These are phyloP conservation scores for Ichthyophthirius multifiliis DNA, from an alignment of 169 alveolate species.

Conservation along the genomic window DNA sequence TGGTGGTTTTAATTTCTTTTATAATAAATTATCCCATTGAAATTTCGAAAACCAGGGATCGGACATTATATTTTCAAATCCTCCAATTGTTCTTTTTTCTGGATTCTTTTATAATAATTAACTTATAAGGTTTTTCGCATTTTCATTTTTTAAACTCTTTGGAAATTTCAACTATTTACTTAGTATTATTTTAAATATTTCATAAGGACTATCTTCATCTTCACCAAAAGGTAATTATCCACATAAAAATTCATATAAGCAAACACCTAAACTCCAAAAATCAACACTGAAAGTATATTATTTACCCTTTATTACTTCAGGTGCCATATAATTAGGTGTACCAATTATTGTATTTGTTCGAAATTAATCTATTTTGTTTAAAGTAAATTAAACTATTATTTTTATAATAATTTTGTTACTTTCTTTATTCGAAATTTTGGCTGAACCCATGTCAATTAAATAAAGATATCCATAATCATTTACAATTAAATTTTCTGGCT, in stretches of 20 bases:
- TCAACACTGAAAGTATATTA: slow-evolving; percentile 78
- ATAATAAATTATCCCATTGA: slow-evolving; percentile 40
- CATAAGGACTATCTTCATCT: slow-evolving; percentile 44
- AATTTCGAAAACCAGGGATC: slow-evolving; percentile 37
- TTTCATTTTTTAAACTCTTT: slow-evolving; percentile 18
- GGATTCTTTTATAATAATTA: slow-evolving; percentile 38
- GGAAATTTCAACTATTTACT: slow-evolving; percentile 36
- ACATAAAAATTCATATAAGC: slow-evolving; percentile 70
- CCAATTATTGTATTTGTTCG: slow-evolving; percentile 38
- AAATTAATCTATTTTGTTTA: too few species aligned
- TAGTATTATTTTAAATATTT: slow-evolving; percentile 32
- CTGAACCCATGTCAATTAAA: slow-evolving; percentile 96
- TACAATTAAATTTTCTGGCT: slow-evolving; percentile 24
- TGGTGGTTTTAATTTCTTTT: slow-evolving; percentile 2
- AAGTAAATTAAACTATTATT: background rate
- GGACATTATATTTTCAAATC: slow-evolving; percentile 12
- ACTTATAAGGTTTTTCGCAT: slow-evolving; percentile 1
- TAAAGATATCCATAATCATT: slow-evolving; percentile 89
- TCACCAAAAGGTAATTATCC: slow-evolving; percentile 55
- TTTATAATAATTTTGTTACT: background rate
- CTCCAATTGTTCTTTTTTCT: slow-evolving; percentile 19
- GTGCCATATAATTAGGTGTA: slow-evolving; percentile 84
- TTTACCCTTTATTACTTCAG: slow-evolving; percentile 72
- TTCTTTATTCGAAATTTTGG: slow-evolving; percentile 87
- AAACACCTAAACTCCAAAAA: slow-evolving; percentile 85